Evolutionary conservation across 2,329 filamentous ascomycete species (phyloP), one percentile per base, ranked within the genome.

Genomic region (Microsporum canis): DNA sequence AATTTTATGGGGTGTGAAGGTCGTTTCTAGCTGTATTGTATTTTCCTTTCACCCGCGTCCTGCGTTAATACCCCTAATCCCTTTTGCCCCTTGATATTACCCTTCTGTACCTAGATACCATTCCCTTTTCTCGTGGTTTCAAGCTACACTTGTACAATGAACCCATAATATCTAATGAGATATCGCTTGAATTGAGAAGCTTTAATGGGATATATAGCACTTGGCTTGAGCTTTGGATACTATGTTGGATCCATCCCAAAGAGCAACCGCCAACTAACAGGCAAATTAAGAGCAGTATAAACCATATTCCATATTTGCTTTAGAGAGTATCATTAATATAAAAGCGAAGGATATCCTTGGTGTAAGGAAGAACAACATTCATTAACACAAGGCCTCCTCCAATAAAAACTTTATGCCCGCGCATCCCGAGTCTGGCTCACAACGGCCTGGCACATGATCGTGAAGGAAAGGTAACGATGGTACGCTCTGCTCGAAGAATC

Each of bases 301-400:
- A 55, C 33, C 49, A 55, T 36, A 55, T 55, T 34, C 12, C 49
- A 55, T 55, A 31, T 34, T 55, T 55, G 49, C 49, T 55, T 55
- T 55, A 36, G 49, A 36, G 49, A 55, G 31, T 55, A 55, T 55
- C 49, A 36, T 55, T 55, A 55, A 55, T 12, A 55, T 23, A 55
- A 55, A 55, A 31, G 31, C 33, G 49, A 31, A n/a, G 36, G 34
- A 38, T 55, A 55, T 55, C 49, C 49, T 34, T 36, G n/a, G 31
- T 34, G 49, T 5, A 29, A 38, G 49, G 49, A 31, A 36, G 7
- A 17, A 36, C 14, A 55, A 55, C 49, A 55, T 31, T 36, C 49
- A 29, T 34, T 36, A 55, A 55, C 49, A 36, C 49, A 55, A 3
- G 14, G 10, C 31, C 49, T 36, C 49, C 49, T 17, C 49, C 49